Base-by-base conservation (phyloP, 2,329 filamentous ascomycete species). In the Cytospora chrysosperma region DNA sequence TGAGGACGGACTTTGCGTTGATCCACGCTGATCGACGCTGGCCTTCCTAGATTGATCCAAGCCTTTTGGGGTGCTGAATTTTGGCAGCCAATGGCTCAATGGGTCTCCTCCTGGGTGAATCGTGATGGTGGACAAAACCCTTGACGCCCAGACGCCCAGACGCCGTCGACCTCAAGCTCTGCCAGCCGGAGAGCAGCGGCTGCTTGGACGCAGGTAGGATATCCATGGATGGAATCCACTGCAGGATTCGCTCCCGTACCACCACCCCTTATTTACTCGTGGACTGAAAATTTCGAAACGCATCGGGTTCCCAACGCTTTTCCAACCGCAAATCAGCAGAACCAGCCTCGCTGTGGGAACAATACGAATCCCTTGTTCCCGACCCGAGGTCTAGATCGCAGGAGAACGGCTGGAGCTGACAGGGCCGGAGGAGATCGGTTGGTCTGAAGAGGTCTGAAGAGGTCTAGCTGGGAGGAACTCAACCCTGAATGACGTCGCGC, bases 401-500 rank as follows among this genome's bases (percentile, higher is more conserved):
- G 24, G 6, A 12, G 21, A 47, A 40, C 37, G 58, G 34, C 49
- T 49, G 58, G 51, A 27, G 51, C 58, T 60, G 53, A 40, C 47
- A 49, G 26, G 50, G n/a, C 40, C 56, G 56, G 63, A 59, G 56
- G 40, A 60, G 52, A 34, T 26, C 37, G 1, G 30, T 34, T 54
- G 24, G 21, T 56, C 28, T 12, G 21, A 59, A 59, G 27, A 17
- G 27, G 63, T 50, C 52, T 63, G 62, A 51, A 15, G 34, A 28
- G 32, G 24, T 30, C 34, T 9, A 15, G 34, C 40, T 49, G 52
- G 50, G 47, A 59, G 27, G 27, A 10, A 53, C 40, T 53, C 50
- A 53, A 56, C 47, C 63, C 32, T 63, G 52, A 56, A 59, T 65
- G 63, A 65, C 63, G 63, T 65, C 57, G 60, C 53, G 60, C 60